Base-by-base conservation (phyloP, 306 rosid species). In the Carpinus viminea region DNA sequence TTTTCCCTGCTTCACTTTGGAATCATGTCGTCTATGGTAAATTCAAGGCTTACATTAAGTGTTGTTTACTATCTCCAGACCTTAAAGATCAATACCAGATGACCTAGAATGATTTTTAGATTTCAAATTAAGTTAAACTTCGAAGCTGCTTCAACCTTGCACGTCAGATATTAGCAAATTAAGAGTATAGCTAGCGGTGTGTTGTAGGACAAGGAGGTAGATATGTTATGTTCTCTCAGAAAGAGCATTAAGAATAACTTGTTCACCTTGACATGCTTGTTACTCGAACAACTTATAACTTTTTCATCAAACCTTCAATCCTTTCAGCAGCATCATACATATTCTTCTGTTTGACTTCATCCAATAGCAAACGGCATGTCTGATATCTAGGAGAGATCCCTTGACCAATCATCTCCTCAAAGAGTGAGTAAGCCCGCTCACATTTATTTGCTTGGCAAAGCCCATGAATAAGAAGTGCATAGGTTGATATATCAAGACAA, bases 381-480 rank as follows among this genome's bases (percentile, higher is more conserved):
- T 77, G 77, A 65, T 86, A 90, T 66, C 90, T 87, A 1, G 98
- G 98, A 76, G 79, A 73, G 59, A 92, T 73, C 52, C 82, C 98
- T 81, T 78, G 90, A 79, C 82, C 79, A 76, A 89, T 80, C 97
- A 94, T 94, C 88, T 85, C 91, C 87, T 86, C 89, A 55, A 94
- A 92, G 68, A 94, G 78, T 65, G n/a, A n/a, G n/a, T n/a, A n/a
- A n/a, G n/a, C n/a, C n/a, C n/a, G n/a, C n/a, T n/a, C n/a, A n/a
- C n/a, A n/a, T n/a, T n/a, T n/a, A n/a, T n/a, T n/a, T n/a, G n/a
- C n/a, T n/a, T n/a, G n/a, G n/a, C n/a, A n/a, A n/a, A n/a, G n/a
- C n/a, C n/a, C n/a, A n/a, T n/a, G n/a, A n/a, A n/a, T n/a, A n/a
- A n/a, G n/a, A n/a, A n/a, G n/a, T n/a, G n/a, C n/a, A n/a, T n/a